These are phyloP conservation scores for Fraxinus americana DNA, from an alignment of 257 asterid genomes.

Conservation along the genomic window DNA sequence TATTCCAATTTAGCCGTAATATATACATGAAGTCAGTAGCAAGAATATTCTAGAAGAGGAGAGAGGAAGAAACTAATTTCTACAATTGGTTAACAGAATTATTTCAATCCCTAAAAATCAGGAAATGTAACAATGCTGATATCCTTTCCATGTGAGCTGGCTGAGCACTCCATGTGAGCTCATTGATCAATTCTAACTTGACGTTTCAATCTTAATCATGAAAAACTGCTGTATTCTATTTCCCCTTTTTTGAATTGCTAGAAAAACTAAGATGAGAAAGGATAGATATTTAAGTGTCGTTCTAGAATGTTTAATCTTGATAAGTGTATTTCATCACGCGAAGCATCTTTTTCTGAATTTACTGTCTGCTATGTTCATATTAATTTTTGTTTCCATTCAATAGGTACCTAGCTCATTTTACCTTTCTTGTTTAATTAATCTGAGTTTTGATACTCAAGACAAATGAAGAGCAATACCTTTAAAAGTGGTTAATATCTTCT, in stretches of 20 bases:
- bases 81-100: too few species aligned
- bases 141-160: too few species aligned
- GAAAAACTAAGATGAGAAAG: not conserved
- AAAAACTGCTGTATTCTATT: not conserved
- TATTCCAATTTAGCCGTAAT: too few species aligned
- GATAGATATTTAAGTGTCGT: not conserved
- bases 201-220: conserved; percentile 3
- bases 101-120: too few species aligned
- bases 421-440: not conserved
- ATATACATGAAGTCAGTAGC: too few species aligned
- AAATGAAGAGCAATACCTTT: conserved; percentile 58
- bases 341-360: not conserved
- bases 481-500: conserved; percentile 65
- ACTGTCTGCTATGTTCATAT: conserved; percentile 6
- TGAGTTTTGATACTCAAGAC: conserved; percentile 15
- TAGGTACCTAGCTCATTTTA: not conserved
- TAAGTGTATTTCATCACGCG: too few species aligned
- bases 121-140: too few species aligned
- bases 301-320: too few species aligned
- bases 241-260: not conserved
- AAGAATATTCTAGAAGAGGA: too few species aligned
- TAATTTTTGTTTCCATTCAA: conserved; percentile 1
- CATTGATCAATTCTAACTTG: too few species aligned
- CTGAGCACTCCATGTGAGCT: too few species aligned
- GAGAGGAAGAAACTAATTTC: too few species aligned